phyloP scores from a whole-genome alignment of 805 yeast genomes.

The Wickerhamomyces ciferrii region DNA sequence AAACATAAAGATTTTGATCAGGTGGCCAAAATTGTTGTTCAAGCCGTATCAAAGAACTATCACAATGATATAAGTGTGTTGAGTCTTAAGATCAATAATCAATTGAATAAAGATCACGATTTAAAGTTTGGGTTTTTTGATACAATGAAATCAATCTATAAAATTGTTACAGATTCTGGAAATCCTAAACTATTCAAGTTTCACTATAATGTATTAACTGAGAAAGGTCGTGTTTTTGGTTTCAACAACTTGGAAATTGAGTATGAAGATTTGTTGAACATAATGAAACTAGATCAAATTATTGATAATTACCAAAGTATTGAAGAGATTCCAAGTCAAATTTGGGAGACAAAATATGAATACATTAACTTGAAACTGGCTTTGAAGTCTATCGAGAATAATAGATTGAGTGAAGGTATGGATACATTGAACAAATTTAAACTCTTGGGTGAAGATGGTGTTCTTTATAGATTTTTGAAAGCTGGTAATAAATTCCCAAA shows the following conservation, averaged over 20 bases:
- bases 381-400: conserved; percentile 3
- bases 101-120: conserved; percentile 10
- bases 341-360: conserved; percentile 10
- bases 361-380: conserved; percentile 11
- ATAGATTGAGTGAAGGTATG: conserved; percentile 5
- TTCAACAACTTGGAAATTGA: conserved; percentile 5
- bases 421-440: conserved; percentile 2
- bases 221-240: conserved; percentile 3
- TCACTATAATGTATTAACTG: conserved; percentile 5
- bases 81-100: conserved; percentile 5
- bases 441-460: conserved; percentile 6
- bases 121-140: conserved; percentile 9
- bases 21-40: conserved; percentile 5
- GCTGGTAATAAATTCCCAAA: background rate
- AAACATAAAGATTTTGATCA: conserved; percentile 7
- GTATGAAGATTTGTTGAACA: conserved; percentile 4
- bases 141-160: conserved; percentile 10
- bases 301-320: conserved; percentile 8
- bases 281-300: conserved; percentile 9
- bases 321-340: conserved; percentile 6
- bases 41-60: conserved; percentile 3
- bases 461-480: conserved; percentile 8
- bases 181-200: conserved; percentile 7
- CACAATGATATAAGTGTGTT: conserved; percentile 1
- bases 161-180: conserved; percentile 5